These are phyloP conservation scores for Botrytis hyacinthi DNA, from an alignment of 2,329 filamentous ascomycete genomes.

Conservation along the genomic window DNA sequence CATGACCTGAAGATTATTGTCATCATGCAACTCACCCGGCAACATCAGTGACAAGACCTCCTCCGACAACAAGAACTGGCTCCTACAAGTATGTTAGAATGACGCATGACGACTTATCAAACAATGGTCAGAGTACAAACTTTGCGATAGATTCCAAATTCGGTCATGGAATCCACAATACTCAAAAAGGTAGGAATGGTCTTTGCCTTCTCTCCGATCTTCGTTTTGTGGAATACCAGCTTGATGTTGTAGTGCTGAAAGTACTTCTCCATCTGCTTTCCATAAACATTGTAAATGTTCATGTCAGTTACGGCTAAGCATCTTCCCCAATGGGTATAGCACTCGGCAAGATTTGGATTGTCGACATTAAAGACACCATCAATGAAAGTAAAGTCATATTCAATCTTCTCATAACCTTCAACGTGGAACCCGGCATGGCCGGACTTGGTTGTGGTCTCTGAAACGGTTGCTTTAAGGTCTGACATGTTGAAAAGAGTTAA, in stretches of 20 bases:
- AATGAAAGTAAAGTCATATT: slow-evolving; percentile 72
- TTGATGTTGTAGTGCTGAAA: slow-evolving; percentile 63
- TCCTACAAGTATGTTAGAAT: slow-evolving; percentile 44
- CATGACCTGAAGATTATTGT: slow-evolving; percentile 16
- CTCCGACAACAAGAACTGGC: slow-evolving; percentile 64
- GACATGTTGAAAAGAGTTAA: slow-evolving; percentile 53
- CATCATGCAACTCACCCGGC: slow-evolving; percentile 56
- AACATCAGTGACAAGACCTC: slow-evolving; percentile 70
- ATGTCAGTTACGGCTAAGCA: slow-evolving; percentile 68
- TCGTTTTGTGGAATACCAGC: slow-evolving; percentile 67
- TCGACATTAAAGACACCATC: slow-evolving; percentile 63
- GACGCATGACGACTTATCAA: not conserved
- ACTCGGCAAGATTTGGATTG: slow-evolving; percentile 61
- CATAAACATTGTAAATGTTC: slow-evolving; percentile 69
- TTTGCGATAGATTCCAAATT: slow-evolving; percentile 68
- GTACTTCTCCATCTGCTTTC: slow-evolving; percentile 62
- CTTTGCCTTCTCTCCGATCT: slow-evolving; percentile 74
- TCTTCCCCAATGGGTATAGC: slow-evolving; percentile 63
- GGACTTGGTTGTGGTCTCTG: slow-evolving; percentile 52
- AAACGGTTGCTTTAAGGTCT: slow-evolving; percentile 64
- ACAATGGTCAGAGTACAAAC: slow-evolving; percentile 35
- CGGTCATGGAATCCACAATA: slow-evolving; percentile 72
- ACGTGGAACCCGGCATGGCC: slow-evolving; percentile 59
- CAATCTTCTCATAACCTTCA: slow-evolving; percentile 72
- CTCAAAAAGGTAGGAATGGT: slow-evolving; percentile 66